Conservation (phyloP, 2,329 filamentous ascomycete species). For the Fusarium chaquense region DNA sequence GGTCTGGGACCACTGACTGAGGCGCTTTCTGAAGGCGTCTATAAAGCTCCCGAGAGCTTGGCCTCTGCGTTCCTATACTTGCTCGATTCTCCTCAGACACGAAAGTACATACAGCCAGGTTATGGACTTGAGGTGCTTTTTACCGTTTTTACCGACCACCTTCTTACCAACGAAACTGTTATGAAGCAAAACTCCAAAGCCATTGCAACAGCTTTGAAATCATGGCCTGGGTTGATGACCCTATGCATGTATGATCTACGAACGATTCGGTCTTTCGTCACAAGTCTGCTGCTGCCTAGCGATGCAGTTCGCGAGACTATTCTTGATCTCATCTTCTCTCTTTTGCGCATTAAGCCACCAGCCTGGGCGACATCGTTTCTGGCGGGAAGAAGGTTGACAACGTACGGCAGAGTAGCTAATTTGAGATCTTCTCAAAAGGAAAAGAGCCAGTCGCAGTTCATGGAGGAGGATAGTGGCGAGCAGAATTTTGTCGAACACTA, state of each 20-base stretch:
- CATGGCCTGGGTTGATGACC: slow-evolving; percentile 92
- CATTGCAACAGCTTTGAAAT: slow-evolving; percentile 90
- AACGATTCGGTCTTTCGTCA: slow-evolving; percentile 81
- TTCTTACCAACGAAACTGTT: slow-evolving; percentile 68
- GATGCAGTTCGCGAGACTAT: slow-evolving; percentile 76
- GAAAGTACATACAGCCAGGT: slow-evolving; percentile 86
- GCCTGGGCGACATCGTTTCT: slow-evolving; percentile 95
- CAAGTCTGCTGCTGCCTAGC: slow-evolving; percentile 71
- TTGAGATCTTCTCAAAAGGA: slow-evolving; percentile 71
- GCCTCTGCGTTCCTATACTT: slow-evolving; percentile 90
- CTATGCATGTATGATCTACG: slow-evolving; percentile 90
- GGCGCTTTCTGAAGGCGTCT: slow-evolving; percentile 88
- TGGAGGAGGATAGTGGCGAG: slow-evolving; percentile 76
- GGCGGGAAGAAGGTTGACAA: slow-evolving; percentile 90
- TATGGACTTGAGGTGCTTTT: slow-evolving; percentile 92
- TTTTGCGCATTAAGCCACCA: slow-evolving; percentile 89
- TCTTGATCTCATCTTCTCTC: slow-evolving; percentile 84
- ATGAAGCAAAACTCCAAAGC: slow-evolving; percentile 91
- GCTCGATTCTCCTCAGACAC: slow-evolving; percentile 83
- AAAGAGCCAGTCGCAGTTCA: slow-evolving; percentile 63
- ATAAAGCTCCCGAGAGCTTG: slow-evolving; percentile 91
- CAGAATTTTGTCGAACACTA: slow-evolving; percentile 95
- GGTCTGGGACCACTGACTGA: slow-evolving; percentile 91
- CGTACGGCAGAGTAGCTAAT: slow-evolving; percentile 93
- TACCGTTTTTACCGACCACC: slow-evolving; percentile 90